phyloP scores from a whole-genome alignment of 345 rosid genomes.

The Salix dunnii region DNA sequence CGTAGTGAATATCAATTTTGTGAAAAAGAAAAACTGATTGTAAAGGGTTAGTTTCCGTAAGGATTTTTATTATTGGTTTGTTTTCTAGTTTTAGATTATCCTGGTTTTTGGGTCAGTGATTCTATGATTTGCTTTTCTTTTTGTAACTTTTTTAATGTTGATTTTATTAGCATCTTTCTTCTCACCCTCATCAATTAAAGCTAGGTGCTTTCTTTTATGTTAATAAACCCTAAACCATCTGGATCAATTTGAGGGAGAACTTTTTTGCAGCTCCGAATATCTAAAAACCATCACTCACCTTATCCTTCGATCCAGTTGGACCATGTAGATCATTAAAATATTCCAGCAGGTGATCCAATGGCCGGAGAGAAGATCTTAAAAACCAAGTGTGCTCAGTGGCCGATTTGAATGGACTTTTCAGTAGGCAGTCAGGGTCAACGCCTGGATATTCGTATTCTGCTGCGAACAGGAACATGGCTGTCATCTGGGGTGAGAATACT shows the following conservation, averaged over 20 bases:
- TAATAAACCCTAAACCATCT: no score
- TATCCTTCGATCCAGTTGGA: neutral
- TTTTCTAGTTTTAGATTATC: constrained; percentile 37
- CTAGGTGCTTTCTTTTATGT: neutral
- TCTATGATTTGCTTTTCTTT: constrained; percentile 19
- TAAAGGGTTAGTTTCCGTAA: constrained; percentile 67
- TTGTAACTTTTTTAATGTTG: constrained; percentile 24
- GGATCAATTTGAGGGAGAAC: no score
- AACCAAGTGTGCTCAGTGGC: constrained; percentile 76
- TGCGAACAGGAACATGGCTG: constrained; percentile 88
- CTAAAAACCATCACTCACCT: no score
- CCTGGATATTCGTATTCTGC: constrained; percentile 88
- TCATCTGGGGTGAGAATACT: constrained; percentile 78
- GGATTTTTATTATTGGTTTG: constrained; percentile 42
- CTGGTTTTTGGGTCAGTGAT: constrained; percentile 36
- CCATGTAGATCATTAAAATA: constrained; percentile 33
- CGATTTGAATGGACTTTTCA: constrained; percentile 80
- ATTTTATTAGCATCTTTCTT: constrained; percentile 1
- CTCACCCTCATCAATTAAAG: neutral
- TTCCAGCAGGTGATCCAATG: constrained; percentile 63
- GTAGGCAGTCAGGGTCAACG: constrained; percentile 85
- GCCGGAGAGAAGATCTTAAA: constrained; percentile 84
- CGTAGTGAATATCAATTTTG: constrained; percentile 64
- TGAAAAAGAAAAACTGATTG: constrained; percentile 63
- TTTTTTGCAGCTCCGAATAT: no score